Evolutionary conservation across 345 rosid genomes (phyloP), one percentile per base, ranked within the genome.

Genomic region (Syzygium grande): DNA sequence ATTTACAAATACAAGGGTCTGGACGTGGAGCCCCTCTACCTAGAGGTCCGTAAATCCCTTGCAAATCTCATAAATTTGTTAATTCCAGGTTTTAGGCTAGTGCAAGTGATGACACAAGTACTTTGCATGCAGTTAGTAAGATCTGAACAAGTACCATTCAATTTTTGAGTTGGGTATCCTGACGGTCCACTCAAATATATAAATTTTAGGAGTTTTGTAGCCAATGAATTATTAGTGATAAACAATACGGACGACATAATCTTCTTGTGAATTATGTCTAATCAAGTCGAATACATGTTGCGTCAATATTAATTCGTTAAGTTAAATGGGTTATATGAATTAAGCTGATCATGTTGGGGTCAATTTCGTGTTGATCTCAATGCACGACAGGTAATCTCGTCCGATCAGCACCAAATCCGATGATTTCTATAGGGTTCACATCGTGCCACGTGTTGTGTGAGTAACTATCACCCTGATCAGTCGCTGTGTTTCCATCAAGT

Each of bases 131-230:
- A 58, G 0, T 58, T 1, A 25, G 65, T 25, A 25, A 58, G 15
- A 25, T 58, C 5, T 1, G 6, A 58, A 25, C 14, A 58, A 0
- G 0, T 25, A 29, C 4, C 7, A 11, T 11, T 0, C 27, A 1
- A 5, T 59, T 59, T 58, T 0, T 59, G 0, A 59, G 65, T 59
- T 27, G 29, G 27, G 25, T 25, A 59, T 27, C 65, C 7, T 11
- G 12, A 59, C 2, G 7, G 7, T 59, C 15, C 7, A 59, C 27
- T 5, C 15, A 5, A 25, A 58, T 13, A 13, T 59, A 59, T 16
- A 3, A 59, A 11, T 27, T 6, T 59, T 29, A 2, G 0, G 4
- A 13, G 16, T 11, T 58, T 58, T 25, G 3, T 13, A 59, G 1
- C 11, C 7, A 1, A 59, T 25, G 65, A 27, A 59, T 59, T 25